phyloP scores from a whole-genome alignment of 495 filamentous ascomycete species.

The Penicillium pulvis region DNA sequence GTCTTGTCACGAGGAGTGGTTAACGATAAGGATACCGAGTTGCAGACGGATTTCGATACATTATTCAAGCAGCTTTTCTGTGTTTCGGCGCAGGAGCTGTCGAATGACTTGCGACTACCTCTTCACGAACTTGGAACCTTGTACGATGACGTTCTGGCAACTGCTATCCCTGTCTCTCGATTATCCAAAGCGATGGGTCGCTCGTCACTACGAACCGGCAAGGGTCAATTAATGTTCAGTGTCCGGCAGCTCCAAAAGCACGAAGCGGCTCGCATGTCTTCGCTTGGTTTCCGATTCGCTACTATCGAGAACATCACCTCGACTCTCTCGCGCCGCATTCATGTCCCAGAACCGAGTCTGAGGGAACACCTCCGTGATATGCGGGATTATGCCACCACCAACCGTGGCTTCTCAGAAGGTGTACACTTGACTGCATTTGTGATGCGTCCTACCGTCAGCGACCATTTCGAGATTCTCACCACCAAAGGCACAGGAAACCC shows the following conservation, averaged over 20 bases:
- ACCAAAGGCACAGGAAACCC: constrained; percentile 62
- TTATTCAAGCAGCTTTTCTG: constrained; percentile 90
- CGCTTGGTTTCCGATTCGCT: constrained; percentile 77
- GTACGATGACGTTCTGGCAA: constrained; percentile 76
- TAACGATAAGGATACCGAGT: constrained; percentile 42
- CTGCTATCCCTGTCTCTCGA: constrained; percentile 49
- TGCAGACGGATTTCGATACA: constrained; percentile 63
- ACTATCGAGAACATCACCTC: constrained; percentile 66
- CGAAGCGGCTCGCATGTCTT: constrained; percentile 63
- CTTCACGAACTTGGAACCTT: constrained; percentile 70
- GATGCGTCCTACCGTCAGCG: constrained; percentile 64
- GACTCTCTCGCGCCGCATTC: constrained; percentile 68
- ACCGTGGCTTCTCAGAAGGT: constrained; percentile 59
- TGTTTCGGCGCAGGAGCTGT: constrained; percentile 72
- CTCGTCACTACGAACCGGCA: constrained; percentile 47
- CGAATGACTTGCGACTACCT: constrained; percentile 61
- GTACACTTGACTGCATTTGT: constrained; percentile 78
- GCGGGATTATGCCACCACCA: constrained; percentile 55
- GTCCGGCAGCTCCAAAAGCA: constrained; percentile 64
- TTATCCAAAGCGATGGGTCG: constrained; percentile 41
- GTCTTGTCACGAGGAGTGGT: constrained; percentile 40
- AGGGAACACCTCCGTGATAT: constrained; percentile 60
- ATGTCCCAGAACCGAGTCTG: constrained; percentile 61
- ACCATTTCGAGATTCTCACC: constrained; percentile 76
- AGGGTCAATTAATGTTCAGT: constrained; percentile 78